Evolutionary conservation across 192 early-diverging fungal species (phyloP).

Genomic region (Backusella circina): DNA sequence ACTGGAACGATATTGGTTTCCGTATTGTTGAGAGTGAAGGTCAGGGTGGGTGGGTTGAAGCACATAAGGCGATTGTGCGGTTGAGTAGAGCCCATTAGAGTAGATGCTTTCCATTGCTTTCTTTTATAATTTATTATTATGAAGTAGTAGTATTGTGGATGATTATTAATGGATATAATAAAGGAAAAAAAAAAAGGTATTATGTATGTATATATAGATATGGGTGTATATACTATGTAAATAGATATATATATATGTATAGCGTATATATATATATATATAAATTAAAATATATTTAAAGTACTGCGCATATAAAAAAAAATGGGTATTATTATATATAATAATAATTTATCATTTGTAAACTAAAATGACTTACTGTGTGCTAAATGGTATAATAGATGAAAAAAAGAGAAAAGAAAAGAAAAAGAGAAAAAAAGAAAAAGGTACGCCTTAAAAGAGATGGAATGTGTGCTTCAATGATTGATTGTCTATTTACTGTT

Average conservation of each 20-base stretch:
- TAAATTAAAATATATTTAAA: not conserved
- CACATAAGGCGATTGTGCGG: slow-evolving; percentile 6
- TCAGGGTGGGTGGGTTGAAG: not conserved
- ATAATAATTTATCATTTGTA: not conserved
- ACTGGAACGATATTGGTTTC: slow-evolving; percentile 14
- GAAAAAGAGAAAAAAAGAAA: not conserved
- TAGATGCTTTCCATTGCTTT: slow-evolving; percentile 15
- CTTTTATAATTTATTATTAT: not conserved
- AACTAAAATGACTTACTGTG: not conserved
- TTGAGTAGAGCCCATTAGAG: slow-evolving; percentile 8
- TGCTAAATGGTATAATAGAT: not conserved
- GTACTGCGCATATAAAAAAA: not conserved
- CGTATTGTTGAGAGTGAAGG: not conserved
- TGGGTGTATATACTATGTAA: not conserved
- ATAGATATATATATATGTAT: not conserved
- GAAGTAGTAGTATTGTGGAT: not conserved
- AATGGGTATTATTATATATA: not conserved
- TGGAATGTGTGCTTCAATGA: slow-evolving; percentile 12
- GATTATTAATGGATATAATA: not conserved
- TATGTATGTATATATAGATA: not conserved
- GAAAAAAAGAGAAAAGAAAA: not conserved
- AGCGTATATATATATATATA: not conserved
- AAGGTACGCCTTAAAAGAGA: not conserved
- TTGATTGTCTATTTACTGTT: slow-evolving; percentile 19
- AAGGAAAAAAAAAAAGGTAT: not conserved